Percentiles rank a stretch among this genome's conserved stretches.
phyloP scores from a whole-genome alignment of 768 basidiomycete species.

The Trametes cinnabarina region DNA sequence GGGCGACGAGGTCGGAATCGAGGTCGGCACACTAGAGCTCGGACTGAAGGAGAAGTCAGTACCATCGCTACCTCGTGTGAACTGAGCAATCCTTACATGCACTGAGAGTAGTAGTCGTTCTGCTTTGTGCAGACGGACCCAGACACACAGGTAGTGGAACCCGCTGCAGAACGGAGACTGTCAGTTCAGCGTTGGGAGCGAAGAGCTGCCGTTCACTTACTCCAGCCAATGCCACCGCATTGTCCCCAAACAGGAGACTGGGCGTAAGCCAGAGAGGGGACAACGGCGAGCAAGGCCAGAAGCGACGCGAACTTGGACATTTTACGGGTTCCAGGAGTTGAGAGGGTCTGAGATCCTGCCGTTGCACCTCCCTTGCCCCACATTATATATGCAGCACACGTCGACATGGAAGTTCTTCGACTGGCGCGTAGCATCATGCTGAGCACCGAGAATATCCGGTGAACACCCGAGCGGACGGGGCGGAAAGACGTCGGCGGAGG shows the following conservation, averaged over 20 bases:
- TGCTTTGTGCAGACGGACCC: constrained; percentile 31
- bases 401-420: not conserved
- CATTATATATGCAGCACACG: constrained; percentile 19
- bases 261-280: constrained; percentile 45
- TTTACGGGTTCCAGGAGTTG: constrained; percentile 8
- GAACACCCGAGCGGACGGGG: constrained; percentile 27
- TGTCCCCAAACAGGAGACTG: constrained; percentile 46
- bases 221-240: constrained; percentile 53
- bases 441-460: constrained; percentile 26
- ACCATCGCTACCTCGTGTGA: not conserved
- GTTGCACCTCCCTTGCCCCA: not conserved
- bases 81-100: constrained; percentile 26
- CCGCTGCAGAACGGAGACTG: constrained; percentile 18
- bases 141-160: constrained; percentile 33
- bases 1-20: constrained; percentile 3
- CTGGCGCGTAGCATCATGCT: constrained; percentile 5
- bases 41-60: constrained; percentile 3
- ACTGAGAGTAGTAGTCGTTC: constrained; percentile 37
- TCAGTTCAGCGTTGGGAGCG: not conserved
- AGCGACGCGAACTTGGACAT: constrained; percentile 51
- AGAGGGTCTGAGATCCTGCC: constrained; percentile 19
- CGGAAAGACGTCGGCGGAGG: constrained; percentile 32
- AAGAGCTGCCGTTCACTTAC: constrained; percentile 33
- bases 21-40: constrained; percentile 11
- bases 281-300: constrained; percentile 38